A percentile compares a stretch with the other conserved stretches of the same genome.
Conservation (phyloP, 1,284 basidiomycete species). For the Tylopilus orsonianus region DNA sequence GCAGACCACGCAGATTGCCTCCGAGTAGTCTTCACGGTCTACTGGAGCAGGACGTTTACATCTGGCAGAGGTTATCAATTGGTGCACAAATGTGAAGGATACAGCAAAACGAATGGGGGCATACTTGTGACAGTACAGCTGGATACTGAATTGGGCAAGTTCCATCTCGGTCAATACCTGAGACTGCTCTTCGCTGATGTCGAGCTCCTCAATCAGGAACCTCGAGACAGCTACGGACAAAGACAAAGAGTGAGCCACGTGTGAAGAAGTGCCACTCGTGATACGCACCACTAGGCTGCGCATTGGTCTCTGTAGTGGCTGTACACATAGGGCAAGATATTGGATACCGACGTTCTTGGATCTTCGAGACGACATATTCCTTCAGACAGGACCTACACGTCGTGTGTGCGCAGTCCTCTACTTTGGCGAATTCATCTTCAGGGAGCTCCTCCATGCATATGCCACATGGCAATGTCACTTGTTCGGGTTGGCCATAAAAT, state of each 20-base stretch:
- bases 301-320: conserved; percentile 20
- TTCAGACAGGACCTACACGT: conserved; percentile 58
- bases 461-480: conserved; percentile 42
- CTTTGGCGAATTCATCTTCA: conserved; percentile 44
- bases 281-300: conserved; percentile 41
- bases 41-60: conserved; percentile 47
- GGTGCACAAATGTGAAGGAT: neutral
- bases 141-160: conserved; percentile 49
- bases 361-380: conserved; percentile 44
- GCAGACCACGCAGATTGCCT: conserved; percentile 40
- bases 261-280: neutral
- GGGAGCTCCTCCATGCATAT: conserved; percentile 56
- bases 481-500: conserved; percentile 38
- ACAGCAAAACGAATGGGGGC: neutral
- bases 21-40: conserved; percentile 48
- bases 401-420: conserved; percentile 50
- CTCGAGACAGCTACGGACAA: conserved; percentile 41
- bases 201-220: conserved; percentile 44
- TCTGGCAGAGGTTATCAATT: conserved; percentile 30
- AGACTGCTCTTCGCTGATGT: conserved; percentile 48
- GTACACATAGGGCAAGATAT: conserved; percentile 60
- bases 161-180: conserved; percentile 54
- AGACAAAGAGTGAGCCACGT: neutral
- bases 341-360: conserved; percentile 56
- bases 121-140: conserved; percentile 39